Evolutionary conservation across 2,329 filamentous ascomycete species (phyloP), one percentile per base, ranked within the genome.

Genomic region (Cladosporium oxysporum): DNA sequence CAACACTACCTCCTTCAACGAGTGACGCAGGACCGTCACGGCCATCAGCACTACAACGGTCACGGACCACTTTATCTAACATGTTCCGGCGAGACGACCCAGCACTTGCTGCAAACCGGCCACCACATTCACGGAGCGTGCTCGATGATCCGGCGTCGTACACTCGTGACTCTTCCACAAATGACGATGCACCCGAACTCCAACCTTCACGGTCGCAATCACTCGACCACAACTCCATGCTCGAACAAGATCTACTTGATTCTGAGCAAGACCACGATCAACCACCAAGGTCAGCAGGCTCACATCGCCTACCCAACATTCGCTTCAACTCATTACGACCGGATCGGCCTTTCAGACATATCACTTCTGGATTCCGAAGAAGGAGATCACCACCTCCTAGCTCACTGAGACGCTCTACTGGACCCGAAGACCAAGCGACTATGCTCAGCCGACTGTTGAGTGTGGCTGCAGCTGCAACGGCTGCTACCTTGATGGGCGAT

Each of bases 401-500:
- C 16, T 66, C 69, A 11, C 67, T 69, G 4, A 71, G 70, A 21
- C 64, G 72, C 62, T 75, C 83, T 31, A 75, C 83, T 64, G 80
- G 83, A 35, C 82, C 82, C 68, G 86, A 88, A 71, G 87, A 90
- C 71, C 86, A 88, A 71, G 87, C 86, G 3, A 85, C 85, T n/a
- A 79, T 83, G 73, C 78, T 89, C 35, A 88, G 87, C 52, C 82
- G 86, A 50, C 80, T 89, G 33, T 79, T 90, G 21, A 88, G 87
- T 57, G 82, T 88, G 26, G 87, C 87, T 33, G 87, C 87, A 16
- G 84, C 86, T 47, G 86, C 87, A 14, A 89, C 88, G 44, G 87
- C 87, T 62, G 86, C 87, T 55, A 87, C 88, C 64, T 80, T 89
- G 44, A 88, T 88, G 69, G 87, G 87, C n/a, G 83, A 84, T 44